A percentile compares a stretch with the other conserved stretches of the same genome.
phyloP scores from a whole-genome alignment of 2,329 filamentous ascomycete genomes.

The Cryphonectria carpinicola region DNA sequence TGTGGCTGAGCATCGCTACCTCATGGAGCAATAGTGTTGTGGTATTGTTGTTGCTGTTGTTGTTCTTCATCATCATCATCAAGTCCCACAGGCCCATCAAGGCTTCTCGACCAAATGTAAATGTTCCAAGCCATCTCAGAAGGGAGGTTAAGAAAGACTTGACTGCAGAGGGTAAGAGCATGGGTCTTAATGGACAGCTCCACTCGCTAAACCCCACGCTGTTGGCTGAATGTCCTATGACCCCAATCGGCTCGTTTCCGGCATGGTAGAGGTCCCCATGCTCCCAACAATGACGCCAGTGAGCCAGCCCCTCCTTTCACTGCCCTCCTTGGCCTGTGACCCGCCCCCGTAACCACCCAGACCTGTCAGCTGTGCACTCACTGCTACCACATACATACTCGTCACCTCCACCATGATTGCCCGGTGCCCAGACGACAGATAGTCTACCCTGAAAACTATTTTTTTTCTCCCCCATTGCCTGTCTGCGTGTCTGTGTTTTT shows the following conservation, averaged over 20 bases:
- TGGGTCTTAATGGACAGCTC: constrained; percentile 13
- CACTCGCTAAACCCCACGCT: neutral
- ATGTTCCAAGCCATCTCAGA: neutral
- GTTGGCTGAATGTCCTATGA: neutral
- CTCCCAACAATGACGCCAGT: constrained; percentile 1
- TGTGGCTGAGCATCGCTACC: neutral
- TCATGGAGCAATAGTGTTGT: neutral
- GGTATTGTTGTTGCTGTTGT: neutral
- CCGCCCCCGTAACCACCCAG: neutral
- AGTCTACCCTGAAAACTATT: neutral
- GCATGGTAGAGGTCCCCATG: neutral
- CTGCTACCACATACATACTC: neutral
- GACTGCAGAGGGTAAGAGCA: neutral
- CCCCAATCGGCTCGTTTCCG: constrained; percentile 12
- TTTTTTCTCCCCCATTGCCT: neutral
- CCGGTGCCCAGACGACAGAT: neutral
- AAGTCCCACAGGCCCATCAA: neutral
- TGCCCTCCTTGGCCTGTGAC: neutral
- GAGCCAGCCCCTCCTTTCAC: neutral
- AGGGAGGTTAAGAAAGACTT: neutral
- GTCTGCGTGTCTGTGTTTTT: neutral
- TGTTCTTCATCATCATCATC: too few species aligned
- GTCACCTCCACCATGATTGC: neutral
- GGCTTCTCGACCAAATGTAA: neutral
- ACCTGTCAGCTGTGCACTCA: neutral